Evolutionary conservation across 805 yeast genomes (phyloP).

Genomic region (Blastobotrys robertii): DNA sequence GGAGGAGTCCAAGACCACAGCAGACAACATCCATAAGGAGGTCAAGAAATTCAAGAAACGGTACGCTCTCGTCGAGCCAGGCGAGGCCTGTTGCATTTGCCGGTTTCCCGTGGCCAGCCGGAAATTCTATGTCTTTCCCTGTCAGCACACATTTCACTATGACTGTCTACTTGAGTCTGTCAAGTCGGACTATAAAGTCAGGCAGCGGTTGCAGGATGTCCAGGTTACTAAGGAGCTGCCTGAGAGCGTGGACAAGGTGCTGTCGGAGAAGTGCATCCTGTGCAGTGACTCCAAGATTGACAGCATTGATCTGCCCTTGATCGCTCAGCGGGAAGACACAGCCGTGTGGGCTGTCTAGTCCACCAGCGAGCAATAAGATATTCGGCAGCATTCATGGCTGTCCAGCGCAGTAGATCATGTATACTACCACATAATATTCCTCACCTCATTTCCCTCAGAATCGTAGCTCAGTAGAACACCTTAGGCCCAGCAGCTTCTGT

Average conservation of each 20-base stretch:
- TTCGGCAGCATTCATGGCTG: too few species aligned
- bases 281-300: slow-evolving; percentile 72
- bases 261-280: slow-evolving; percentile 61
- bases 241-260: slow-evolving; percentile 36
- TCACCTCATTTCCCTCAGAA: too few species aligned
- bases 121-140: slow-evolving; percentile 75
- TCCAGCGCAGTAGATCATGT: too few species aligned
- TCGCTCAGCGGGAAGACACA: slow-evolving; percentile 9
- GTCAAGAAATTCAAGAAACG: slow-evolving; percentile 41
- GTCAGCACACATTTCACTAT: slow-evolving; percentile 81
- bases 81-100: slow-evolving; percentile 73
- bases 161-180: slow-evolving; percentile 70
- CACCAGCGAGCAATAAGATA: too few species aligned
- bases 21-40: slow-evolving; percentile 47
- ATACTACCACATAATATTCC: too few species aligned
- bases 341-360: too few species aligned
- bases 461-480: too few species aligned
- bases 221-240: slow-evolving; percentile 25
- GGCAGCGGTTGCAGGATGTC: slow-evolving; percentile 49
- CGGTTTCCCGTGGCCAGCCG: slow-evolving; percentile 57
- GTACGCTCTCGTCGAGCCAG: slow-evolving; percentile 66
- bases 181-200: slow-evolving; percentile 55
- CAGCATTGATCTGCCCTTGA: slow-evolving; percentile 56
- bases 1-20: slow-evolving; percentile 57
- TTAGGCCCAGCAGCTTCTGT: too few species aligned